Base-by-base conservation (phyloP, 768 basidiomycete species). In the Cystofilobasidium capitatum region DNA sequence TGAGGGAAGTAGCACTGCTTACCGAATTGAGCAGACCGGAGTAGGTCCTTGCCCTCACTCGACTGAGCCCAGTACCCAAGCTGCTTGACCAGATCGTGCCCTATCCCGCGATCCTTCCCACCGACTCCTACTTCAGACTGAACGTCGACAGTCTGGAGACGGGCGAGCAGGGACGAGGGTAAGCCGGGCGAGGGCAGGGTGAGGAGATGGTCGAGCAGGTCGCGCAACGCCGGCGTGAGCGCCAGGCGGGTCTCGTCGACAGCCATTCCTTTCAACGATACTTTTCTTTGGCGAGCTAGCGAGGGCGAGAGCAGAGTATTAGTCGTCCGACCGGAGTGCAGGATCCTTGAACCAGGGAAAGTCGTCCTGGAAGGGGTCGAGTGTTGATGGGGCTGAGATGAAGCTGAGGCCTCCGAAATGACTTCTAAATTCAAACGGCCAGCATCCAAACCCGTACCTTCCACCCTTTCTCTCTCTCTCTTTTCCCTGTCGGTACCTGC, bases 181-280 rank as follows among this genome's bases (percentile, higher is more conserved):
- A 63, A 49, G 20, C 33, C 4, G 5, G 62, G 45, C 29, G 44
- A 31, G n/a, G 20, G 44, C 20, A 40, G n/a, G 0, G 22, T 29
- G 26, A 64, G 51, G 12, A 57, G 51, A 17, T 33, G 37, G 16
- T 36, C 36, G 3, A 64, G 63, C 12, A 64, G 63, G 36, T 55
- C 63, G 37, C 33, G 36, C 49, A 64, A 51, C 17, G 36, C 36
- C 2, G 63, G 26, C 36, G 63, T 57, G 24, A 64, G 51, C 3
- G 54, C 36, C 14, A 64, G 51, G 17, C 39, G 54, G 6, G 63
- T 64, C 29, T 55, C 51, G 51, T n/a, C n/a, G n/a, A n/a, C n/a
- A n/a, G n/a, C n/a, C n/a, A n/a, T n/a, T n/a, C n/a, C n/a, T n/a
- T n/a, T n/a, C n/a, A n/a, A n/a, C n/a, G n/a, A n/a, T n/a, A n/a